Percentiles rank a stretch among this genome's conserved stretches.
Evolutionary conservation across 2,329 filamentous ascomycete genomes (phyloP).

Genomic region (Fusarium fracticaudum): DNA sequence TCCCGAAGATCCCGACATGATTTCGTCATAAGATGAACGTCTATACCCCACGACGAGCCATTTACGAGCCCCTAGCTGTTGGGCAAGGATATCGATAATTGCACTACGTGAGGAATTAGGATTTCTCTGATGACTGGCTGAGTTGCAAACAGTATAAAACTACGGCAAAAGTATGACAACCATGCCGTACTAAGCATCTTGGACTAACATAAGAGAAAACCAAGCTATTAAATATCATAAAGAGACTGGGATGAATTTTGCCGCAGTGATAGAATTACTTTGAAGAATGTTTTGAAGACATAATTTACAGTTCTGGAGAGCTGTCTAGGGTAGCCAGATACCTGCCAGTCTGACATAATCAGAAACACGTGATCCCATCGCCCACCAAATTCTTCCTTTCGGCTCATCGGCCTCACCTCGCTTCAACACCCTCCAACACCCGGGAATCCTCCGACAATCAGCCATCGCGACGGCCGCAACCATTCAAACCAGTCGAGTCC

Average conservation of each 20-base stretch:
- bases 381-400: conserved; percentile 28
- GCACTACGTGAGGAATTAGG: too few species aligned
- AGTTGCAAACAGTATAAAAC: fast-evolving
- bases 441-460: conserved; percentile 57
- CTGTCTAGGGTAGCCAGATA: conserved; percentile 1
- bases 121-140: neutral
- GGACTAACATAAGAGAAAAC: neutral
- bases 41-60: neutral
- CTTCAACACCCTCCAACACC: conserved; percentile 50
- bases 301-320: neutral
- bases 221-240: neutral
- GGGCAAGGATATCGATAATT: neutral
- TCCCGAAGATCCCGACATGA: conserved; percentile 3
- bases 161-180: fast-evolving
- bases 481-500: conserved; percentile 21
- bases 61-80: neutral
- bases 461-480: conserved; percentile 47
- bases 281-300: neutral
- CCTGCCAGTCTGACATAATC: neutral
- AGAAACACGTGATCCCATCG: conserved; percentile 11
- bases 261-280: too few species aligned
- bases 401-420: conserved; percentile 51
- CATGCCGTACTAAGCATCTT: neutral
- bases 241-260: too few species aligned
- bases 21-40: conserved; percentile 4